Evolutionary conservation across 176 grass and related monocot genomes (phyloP).

Genomic region (Oryza glaberrima): DNA sequence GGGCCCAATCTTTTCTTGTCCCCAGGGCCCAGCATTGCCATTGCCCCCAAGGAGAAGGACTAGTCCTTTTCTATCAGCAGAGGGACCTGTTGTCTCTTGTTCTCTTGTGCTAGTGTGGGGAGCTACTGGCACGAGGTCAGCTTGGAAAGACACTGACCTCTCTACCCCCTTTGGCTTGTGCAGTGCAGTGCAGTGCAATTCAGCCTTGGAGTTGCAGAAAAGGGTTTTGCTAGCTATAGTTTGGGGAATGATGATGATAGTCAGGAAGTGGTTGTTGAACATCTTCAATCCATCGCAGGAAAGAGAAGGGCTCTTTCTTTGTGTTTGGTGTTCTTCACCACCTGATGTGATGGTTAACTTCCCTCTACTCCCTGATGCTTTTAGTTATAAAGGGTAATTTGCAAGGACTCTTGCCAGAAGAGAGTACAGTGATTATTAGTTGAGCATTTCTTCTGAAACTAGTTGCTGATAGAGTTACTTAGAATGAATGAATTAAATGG

Average conservation of each 20-base stretch:
- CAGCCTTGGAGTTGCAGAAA: conserved; percentile 14
- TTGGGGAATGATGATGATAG: conserved; percentile 21
- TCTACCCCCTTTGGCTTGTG: background rate
- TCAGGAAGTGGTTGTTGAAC: conserved; percentile 20
- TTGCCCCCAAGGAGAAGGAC: conserved; percentile 5
- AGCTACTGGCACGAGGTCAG: conserved; percentile 3
- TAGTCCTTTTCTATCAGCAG: conserved; percentile 45
- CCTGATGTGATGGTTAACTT: conserved; percentile 3
- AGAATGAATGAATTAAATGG: background rate
- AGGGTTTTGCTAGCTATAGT: background rate
- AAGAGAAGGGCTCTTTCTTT: background rate
- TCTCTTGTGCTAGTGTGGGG: conserved; percentile 4
- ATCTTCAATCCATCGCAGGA: conserved; percentile 9
- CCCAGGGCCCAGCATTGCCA: background rate
- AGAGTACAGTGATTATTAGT: too few species aligned
- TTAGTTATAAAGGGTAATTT: background rate
- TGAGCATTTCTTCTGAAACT: background rate
- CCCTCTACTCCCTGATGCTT: background rate
- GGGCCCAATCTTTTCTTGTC: conserved; percentile 20
- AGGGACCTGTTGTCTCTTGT: conserved; percentile 47
- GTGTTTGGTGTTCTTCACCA: background rate
- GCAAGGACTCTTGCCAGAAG: background rate
- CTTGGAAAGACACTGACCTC: conserved; percentile 13
- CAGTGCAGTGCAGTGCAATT: background rate
- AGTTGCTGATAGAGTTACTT: background rate